Base-by-base conservation (phyloP, 106 monocot genomes). In the Vanilla planifolia region DNA sequence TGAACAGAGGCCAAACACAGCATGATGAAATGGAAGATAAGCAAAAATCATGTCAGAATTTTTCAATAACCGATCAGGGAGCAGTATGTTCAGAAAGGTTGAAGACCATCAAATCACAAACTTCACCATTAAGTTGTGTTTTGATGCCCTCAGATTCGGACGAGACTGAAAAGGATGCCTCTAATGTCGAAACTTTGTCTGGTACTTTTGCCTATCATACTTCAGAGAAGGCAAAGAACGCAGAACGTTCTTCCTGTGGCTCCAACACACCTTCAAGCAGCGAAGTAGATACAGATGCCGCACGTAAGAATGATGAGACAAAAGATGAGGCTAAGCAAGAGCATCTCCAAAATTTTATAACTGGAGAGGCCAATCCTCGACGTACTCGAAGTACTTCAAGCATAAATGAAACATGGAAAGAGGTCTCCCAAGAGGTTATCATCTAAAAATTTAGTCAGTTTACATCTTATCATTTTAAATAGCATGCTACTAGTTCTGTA, bases 391-490 rank as follows among this genome's bases (percentile, higher is more conserved):
- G 73, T 46, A 72, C 62, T 43, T 69, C 30, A 23, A 78, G 30
- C 66, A 62, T 73, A 3, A 77, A 63, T 39, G 87, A 98, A 20
- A 64, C 78, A 6, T 85, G 91, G 81, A 95, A 95, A 51, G 89
- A 83, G 65, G 94, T 95, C 27, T 95, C 94, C 11, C 78, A 89
- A 69, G 86, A 90, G 89, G 94, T 95, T 33, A 36, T 63, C 66
- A 58, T 43, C 58, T 11, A n/a, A 43, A 27, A 27, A 0, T 29
- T 61, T 0, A 1, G 25, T 26, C 15, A 22, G 13, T 4, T 20
- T 5, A n/a, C 61, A 35, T 43, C 5, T 32, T 6, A 21, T 4
- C 20, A 4, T 33, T 6, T 43, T 30, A 21, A 2, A 52, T 6
- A 34, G 52, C 9, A 37, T 23, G n/a, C 51, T 58, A 66, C 65